Evolutionary conservation across 192 early-diverging fungal species (phyloP).

Genomic region (Tieghemiomyces parasiticus): DNA sequence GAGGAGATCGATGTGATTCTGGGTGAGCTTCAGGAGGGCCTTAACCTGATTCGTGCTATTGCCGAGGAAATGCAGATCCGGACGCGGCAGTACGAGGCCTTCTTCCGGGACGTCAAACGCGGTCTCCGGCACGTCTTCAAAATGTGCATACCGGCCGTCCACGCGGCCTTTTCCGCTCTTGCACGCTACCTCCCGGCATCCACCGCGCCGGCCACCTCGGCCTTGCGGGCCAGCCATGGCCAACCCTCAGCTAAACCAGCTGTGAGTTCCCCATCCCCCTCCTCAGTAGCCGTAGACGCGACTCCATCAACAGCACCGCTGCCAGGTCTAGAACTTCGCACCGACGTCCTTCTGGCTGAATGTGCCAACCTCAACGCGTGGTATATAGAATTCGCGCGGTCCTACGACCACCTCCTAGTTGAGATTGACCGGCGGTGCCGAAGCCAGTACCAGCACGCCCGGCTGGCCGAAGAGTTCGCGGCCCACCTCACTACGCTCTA

Average conservation of each 20-base stretch:
- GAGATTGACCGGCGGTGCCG: conserved; percentile 11
- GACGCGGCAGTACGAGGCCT: conserved; percentile 4
- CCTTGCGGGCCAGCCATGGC: neutral
- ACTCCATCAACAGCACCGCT: neutral
- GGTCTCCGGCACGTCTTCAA: neutral
- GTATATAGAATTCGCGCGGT: conserved; percentile 7
- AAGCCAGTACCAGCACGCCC: conserved; percentile 16
- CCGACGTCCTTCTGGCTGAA: conserved; percentile 1
- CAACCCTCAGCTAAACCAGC: too few species aligned
- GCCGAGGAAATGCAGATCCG: conserved; percentile 5
- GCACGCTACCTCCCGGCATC: too few species aligned
- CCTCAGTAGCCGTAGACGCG: too few species aligned
- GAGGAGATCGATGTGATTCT: neutral
- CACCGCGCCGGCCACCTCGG: neutral
- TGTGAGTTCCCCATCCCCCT: too few species aligned
- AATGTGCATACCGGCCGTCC: neutral
- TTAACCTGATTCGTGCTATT: neutral
- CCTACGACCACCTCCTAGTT: conserved; percentile 8
- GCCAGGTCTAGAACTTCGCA: neutral
- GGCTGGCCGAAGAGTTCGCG: conserved; percentile 10
- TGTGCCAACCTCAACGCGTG: neutral
- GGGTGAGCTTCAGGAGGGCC: conserved; percentile 3
- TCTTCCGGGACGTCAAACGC: conserved; percentile 1
- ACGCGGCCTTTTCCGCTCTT: neutral
- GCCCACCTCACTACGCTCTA: conserved; percentile 1